Percentiles rank a stretch among this genome's conserved stretches.
These are phyloP conservation scores for Eragrostis curvula DNA, from an alignment of 176 grass and related monocot species.

Conservation along the genomic window DNA sequence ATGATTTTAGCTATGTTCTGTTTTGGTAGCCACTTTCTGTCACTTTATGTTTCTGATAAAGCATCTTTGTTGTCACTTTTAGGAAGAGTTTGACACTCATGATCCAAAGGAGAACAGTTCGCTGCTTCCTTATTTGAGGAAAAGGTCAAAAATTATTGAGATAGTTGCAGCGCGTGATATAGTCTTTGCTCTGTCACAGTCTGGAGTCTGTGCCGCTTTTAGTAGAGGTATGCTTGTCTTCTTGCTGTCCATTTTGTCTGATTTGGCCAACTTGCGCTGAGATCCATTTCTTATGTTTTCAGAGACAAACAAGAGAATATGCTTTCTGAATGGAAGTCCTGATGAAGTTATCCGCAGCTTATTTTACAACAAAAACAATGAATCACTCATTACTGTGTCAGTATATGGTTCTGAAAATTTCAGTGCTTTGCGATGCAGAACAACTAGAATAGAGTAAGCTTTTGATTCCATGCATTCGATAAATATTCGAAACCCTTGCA, in stretches of 20 bases:
- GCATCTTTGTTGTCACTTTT: constrained; percentile 39
- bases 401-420: constrained; percentile 91
- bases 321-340: constrained; percentile 84
- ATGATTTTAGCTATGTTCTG: background rate
- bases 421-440: constrained; percentile 80
- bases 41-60: background rate
- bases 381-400: constrained; percentile 89
- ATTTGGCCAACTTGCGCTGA: constrained; percentile 1
- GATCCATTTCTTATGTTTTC: constrained; percentile 46
- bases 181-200: constrained; percentile 85
- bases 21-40: background rate
- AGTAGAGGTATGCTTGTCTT: constrained; percentile 71
- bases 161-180: constrained; percentile 86
- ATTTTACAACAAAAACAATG: constrained; percentile 97
- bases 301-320: constrained; percentile 86
- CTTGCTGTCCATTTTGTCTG: constrained; percentile 16
- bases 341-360: constrained; percentile 96
- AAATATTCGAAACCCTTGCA: background rate
- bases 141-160: constrained; percentile 96
- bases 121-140: constrained; percentile 79
- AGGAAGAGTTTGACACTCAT: constrained; percentile 95
- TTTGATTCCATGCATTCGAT: background rate
- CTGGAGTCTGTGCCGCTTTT: constrained; percentile 91
- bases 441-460: constrained; percentile 85
- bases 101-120: constrained; percentile 74